Percentiles rank a stretch among this genome's conserved stretches.
These are phyloP conservation scores for Cercospora janseana DNA, from an alignment of 2,329 filamentous ascomycete species.

Conservation along the genomic window DNA sequence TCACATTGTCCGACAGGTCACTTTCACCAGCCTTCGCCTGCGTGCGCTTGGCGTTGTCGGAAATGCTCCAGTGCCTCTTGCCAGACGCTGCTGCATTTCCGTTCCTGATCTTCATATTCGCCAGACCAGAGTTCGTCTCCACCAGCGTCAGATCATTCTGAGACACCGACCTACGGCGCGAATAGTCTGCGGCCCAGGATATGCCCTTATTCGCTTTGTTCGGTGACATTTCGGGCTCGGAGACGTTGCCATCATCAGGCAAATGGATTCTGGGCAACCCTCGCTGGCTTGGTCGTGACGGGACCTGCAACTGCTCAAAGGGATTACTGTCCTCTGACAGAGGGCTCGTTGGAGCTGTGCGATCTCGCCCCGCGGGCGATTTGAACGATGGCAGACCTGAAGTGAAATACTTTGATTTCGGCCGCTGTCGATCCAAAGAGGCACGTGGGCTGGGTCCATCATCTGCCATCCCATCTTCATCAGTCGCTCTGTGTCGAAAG, in stretches of 20 bases:
- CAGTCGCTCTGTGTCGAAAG: conserved; percentile 18
- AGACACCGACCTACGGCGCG: conserved; percentile 25
- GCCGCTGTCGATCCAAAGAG: conserved; percentile 37
- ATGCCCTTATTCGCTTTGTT: conserved; percentile 9
- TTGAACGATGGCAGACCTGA: conserved; percentile 53
- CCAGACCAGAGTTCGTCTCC: conserved; percentile 11
- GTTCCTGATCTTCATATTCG: conserved; percentile 10
- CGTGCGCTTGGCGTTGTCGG: conserved; percentile 44
- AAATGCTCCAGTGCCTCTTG: conserved; percentile 58
- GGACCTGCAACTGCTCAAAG: conserved; percentile 45
- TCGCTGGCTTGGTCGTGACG: conserved; percentile 43
- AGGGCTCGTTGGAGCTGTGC: conserved; percentile 15
- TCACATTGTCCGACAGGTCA: conserved; percentile 49
- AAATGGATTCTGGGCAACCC: conserved; percentile 54
- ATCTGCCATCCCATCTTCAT: conserved; percentile 28
- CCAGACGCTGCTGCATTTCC: conserved; percentile 17
- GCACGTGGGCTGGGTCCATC: conserved; percentile 41
- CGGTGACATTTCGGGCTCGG: conserved; percentile 20
- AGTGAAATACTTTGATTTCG: conserved; percentile 44
- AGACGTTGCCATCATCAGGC: conserved; percentile 39
- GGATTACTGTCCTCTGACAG: conserved; percentile 37
- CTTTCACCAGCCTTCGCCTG: conserved; percentile 29
- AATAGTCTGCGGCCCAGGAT: conserved; percentile 28
- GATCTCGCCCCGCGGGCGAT: conserved; percentile 43
- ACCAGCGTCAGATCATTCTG: conserved; percentile 38